Evolutionary conservation across 345 rosid species (phyloP).

Genomic region (Populus deltoides): DNA sequence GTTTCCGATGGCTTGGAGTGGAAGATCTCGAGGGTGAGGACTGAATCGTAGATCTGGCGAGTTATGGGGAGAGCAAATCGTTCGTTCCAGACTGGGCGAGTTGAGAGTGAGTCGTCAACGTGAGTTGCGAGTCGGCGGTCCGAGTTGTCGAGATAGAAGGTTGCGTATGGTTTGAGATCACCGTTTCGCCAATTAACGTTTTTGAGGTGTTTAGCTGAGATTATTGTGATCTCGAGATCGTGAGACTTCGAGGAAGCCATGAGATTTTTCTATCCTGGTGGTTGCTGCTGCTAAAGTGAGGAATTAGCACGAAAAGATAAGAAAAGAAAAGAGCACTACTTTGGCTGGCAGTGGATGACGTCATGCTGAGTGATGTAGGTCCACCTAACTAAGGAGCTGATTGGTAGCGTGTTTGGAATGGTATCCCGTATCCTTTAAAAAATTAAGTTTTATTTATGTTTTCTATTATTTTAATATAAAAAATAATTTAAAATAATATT

Average conservation of each 20-base stretch:
- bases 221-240: constrained; percentile 14
- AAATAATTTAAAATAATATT: too few species aligned
- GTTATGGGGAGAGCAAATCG: constrained; percentile 23
- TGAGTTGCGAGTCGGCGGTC: constrained; percentile 17
- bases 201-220: constrained; percentile 28
- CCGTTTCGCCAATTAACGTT: constrained; percentile 27
- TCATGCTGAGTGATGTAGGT: not conserved
- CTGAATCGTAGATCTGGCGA: constrained; percentile 19
- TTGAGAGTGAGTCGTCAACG: constrained; percentile 20
- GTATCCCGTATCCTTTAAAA: too few species aligned
- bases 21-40: constrained; percentile 22
- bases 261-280: not conserved
- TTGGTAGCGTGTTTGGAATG: too few species aligned
- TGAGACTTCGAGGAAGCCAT: constrained; percentile 1
- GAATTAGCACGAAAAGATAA: not conserved
- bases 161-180: constrained; percentile 22
- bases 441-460: too few species aligned
- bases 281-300: constrained; percentile 18
- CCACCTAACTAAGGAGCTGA: not conserved
- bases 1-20: constrained; percentile 26
- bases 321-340: not conserved
- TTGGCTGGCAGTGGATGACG: too few species aligned
- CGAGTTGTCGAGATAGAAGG: constrained; percentile 16
- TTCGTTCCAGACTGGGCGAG: constrained; percentile 26
- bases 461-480: too few species aligned